Percentiles rank a stretch among this genome's conserved stretches.
These are phyloP conservation scores for Herpetomonas tarakana DNA, from an alignment of 208 protist species.

Conservation along the genomic window DNA sequence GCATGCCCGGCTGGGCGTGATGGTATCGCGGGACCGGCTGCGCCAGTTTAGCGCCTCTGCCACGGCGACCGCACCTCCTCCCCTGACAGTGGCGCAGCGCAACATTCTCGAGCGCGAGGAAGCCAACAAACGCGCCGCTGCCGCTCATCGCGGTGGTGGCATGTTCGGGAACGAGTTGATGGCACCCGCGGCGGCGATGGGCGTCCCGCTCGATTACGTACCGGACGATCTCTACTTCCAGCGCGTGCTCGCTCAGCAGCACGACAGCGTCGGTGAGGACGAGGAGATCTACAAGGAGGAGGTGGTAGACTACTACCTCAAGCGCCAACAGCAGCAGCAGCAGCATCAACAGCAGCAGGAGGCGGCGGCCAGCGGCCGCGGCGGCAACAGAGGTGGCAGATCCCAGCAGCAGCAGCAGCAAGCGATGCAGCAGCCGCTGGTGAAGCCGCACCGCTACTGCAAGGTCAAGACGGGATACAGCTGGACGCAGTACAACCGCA, in stretches of 20 bases:
- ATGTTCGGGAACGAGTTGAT: conserved; percentile 9
- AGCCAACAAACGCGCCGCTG: conserved; percentile 18
- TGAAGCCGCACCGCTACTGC: conserved; percentile 99
- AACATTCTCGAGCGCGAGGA: conserved; percentile 43
- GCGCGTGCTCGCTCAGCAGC: conserved; percentile 57
- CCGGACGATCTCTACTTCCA: conserved; percentile 73
- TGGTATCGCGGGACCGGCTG: conserved; percentile 68
- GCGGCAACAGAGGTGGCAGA: conserved; percentile 2
- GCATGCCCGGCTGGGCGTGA: conserved; percentile 71
- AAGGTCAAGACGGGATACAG: conserved; percentile 98
- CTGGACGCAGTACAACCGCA: conserved; percentile 99
- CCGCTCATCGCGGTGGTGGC: conserved; percentile 7
- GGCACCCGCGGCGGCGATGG: conserved; percentile 16
- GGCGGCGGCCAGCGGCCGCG: not conserved
- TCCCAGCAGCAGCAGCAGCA: not conserved
- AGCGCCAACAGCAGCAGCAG: conserved; percentile 12
- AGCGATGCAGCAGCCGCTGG: conserved; percentile 16
- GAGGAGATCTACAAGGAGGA: conserved; percentile 85
- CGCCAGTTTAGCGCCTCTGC: conserved; percentile 39
- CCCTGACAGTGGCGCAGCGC: conserved; percentile 54
- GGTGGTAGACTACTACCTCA: conserved; percentile 82
- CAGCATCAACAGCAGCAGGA: conserved; percentile 7
- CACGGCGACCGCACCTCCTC: conserved; percentile 25
- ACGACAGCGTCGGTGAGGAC: conserved; percentile 69
- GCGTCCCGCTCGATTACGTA: conserved; percentile 66